A percentile compares a stretch with the other conserved stretches of the same genome.
These are phyloP conservation scores for Beta lomatogona DNA, from an alignment of 179 eudicot species.

Conservation along the genomic window DNA sequence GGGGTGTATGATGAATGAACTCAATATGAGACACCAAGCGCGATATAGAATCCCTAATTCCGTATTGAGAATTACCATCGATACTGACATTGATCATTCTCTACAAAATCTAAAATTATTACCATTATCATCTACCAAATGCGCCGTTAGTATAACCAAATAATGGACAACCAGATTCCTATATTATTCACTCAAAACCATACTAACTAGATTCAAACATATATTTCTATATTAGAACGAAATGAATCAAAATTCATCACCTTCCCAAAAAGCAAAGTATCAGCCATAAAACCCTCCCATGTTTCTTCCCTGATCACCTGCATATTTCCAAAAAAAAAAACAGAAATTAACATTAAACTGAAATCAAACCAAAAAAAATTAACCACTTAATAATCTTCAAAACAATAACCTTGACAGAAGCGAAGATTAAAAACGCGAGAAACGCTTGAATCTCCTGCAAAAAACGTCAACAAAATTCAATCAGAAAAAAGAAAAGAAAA, in stretches of 20 bases:
- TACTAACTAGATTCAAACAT: too few species aligned
- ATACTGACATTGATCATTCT: too few species aligned
- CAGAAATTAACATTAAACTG: neutral
- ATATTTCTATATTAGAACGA: neutral
- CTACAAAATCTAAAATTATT: too few species aligned
- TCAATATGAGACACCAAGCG: too few species aligned
- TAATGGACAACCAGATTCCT: too few species aligned
- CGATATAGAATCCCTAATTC: too few species aligned
- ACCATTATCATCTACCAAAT: too few species aligned
- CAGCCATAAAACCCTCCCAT: constrained; percentile 74
- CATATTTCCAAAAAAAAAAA: neutral
- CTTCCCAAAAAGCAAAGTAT: constrained; percentile 71
- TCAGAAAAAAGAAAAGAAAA: neutral
- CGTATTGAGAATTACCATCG: too few species aligned
- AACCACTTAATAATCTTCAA: too few species aligned
- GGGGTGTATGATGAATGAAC: too few species aligned
- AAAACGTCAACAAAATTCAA: constrained; percentile 12
- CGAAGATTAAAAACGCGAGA: constrained; percentile 58
- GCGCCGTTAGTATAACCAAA: too few species aligned
- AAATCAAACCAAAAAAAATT: neutral
- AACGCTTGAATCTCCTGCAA: constrained; percentile 81
- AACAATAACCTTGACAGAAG: constrained; percentile 61
- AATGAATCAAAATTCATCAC: constrained; percentile 29
- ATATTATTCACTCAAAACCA: too few species aligned
- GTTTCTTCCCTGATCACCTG: constrained; percentile 80